Evolutionary conservation across 805 yeast species (phyloP).

Genomic region (Kodamaea neixiangensis): DNA sequence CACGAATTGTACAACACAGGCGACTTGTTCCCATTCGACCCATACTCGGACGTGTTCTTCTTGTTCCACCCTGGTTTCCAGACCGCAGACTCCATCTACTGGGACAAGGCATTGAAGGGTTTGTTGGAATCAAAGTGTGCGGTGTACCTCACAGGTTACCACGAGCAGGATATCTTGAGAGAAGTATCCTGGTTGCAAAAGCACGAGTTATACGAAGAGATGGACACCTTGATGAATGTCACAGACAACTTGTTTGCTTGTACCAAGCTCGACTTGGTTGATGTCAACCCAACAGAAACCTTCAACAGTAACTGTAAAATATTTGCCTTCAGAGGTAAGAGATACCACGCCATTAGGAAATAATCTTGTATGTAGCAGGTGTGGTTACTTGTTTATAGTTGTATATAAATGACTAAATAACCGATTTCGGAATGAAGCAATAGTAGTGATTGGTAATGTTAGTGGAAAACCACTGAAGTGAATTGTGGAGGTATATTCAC

Average conservation of each 20-base stretch:
- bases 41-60: slow-evolving; percentile 90
- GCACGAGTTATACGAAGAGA: slow-evolving; percentile 60
- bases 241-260: slow-evolving; percentile 75
- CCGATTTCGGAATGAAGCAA: not conserved
- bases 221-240: slow-evolving; percentile 79
- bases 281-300: slow-evolving; percentile 87
- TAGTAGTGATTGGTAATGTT: too few species aligned
- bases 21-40: slow-evolving; percentile 97
- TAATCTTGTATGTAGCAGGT: slow-evolving; percentile 14
- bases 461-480: too few species aligned
- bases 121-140: slow-evolving; percentile 92
- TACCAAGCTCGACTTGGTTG: slow-evolving; percentile 94
- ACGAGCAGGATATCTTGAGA: slow-evolving; percentile 64
- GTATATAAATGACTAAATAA: not conserved
- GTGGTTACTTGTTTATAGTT: slow-evolving; percentile 7
- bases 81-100: slow-evolving; percentile 76
- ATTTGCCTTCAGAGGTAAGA: slow-evolving; percentile 93
- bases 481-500: too few species aligned
- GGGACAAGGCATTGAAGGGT: slow-evolving; percentile 86
- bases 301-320: slow-evolving; percentile 88
- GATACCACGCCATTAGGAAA: slow-evolving; percentile 78
- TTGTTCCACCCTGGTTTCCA: slow-evolving; percentile 94
- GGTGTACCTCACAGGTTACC: slow-evolving; percentile 86
- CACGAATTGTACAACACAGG: slow-evolving; percentile 88
- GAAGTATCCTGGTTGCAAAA: slow-evolving; percentile 75